Base-by-base conservation (phyloP, 2,329 filamentous ascomycete species). In the Ophiostoma australiae region DNA sequence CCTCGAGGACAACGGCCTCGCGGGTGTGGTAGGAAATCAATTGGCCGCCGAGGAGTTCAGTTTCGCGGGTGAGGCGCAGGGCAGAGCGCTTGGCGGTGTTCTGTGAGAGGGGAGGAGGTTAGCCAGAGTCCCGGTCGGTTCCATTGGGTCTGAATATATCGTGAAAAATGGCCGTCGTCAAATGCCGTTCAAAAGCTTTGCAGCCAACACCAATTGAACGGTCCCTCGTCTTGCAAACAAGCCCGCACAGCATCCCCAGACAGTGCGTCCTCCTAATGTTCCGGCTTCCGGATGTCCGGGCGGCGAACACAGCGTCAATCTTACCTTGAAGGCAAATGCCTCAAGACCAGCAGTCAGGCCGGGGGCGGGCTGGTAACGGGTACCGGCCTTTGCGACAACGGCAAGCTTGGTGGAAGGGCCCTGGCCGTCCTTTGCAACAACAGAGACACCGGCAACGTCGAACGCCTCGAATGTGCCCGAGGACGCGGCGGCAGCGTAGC, bases 301-400 rank as follows among this genome's bases (percentile, higher is more conserved):
- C 41, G 13, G 8, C 11, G 1, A 15, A n/a, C 17, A n/a, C 35
- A 31, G 31, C 33, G 61, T 35, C 31, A 41, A 37, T 67, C 82
- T 77, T 81, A 93, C 95, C 92, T 97, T 97, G 89, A 97, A 99
- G 75, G 96, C 94, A 84, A 96, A 99, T 81, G 93, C 91, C 84
- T 95, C 91, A 76, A 99, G 87, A 72, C 91, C 94, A 79, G 94
- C 91, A 75, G 94, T 91, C 81, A 97, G 87, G 75, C 95, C 95
- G 74, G 95, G 95, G 76, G 91, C 86, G 74, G 92, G 88, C 85
- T 99, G 90, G 82, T 94, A 98, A 81, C 95, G 87, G 75, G 94
- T 96, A 78, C 95, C 95, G 74, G 93, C 95, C 86, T 97, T 97
- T 76, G 94, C 89, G 80, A 99, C 92, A 75, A 99, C 82, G 71